Evolutionary conservation across 495 filamentous ascomycete species (phyloP).

Genomic region (Aspergillus homomorphus): DNA sequence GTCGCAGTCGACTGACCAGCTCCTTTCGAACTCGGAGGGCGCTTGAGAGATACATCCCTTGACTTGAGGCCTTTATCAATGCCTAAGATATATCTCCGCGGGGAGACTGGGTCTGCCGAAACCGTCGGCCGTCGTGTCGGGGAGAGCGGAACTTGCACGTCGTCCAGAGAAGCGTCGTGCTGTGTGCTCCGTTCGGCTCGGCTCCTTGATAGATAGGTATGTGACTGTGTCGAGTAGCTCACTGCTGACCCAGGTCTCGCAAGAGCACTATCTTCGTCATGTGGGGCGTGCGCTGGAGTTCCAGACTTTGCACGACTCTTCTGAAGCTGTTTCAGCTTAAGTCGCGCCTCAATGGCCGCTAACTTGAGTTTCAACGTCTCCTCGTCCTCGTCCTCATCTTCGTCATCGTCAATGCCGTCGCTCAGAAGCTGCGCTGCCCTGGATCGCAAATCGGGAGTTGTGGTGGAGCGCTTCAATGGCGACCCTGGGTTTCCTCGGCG

Average conservation of each 20-base stretch:
- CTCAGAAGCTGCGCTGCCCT: constrained; percentile 33
- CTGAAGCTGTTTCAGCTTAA: constrained; percentile 86
- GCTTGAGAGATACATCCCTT: constrained; percentile 78
- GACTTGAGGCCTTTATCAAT: constrained; percentile 87
- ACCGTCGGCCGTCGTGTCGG: constrained; percentile 57
- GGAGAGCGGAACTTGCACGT: constrained; percentile 77
- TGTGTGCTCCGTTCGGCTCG: constrained; percentile 25
- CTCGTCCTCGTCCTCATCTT: constrained; percentile 76
- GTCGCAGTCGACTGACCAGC: constrained; percentile 21
- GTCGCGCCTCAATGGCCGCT: constrained; percentile 76
- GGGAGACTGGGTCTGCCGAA: constrained; percentile 61
- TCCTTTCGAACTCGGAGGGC: constrained; percentile 51
- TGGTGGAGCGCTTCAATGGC: constrained; percentile 52
- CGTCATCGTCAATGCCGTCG: constrained; percentile 37
- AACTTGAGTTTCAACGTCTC: constrained; percentile 81
- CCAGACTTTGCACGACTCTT: constrained; percentile 46
- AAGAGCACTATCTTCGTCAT: constrained; percentile 24
- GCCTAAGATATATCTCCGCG: constrained; percentile 74
- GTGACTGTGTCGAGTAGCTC: constrained; percentile 17
- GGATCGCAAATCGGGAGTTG: constrained; percentile 38
- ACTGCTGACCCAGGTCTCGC: constrained; percentile 26
- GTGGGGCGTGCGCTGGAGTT: constrained; percentile 20
- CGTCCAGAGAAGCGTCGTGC: constrained; percentile 23
- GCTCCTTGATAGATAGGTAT: constrained; percentile 17
- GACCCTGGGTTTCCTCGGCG: constrained; percentile 63